Percentiles rank a stretch among this genome's conserved stretches.
Conservation (phyloP, 768 basidiomycete genomes). For the Suillus cothurnatus region DNA sequence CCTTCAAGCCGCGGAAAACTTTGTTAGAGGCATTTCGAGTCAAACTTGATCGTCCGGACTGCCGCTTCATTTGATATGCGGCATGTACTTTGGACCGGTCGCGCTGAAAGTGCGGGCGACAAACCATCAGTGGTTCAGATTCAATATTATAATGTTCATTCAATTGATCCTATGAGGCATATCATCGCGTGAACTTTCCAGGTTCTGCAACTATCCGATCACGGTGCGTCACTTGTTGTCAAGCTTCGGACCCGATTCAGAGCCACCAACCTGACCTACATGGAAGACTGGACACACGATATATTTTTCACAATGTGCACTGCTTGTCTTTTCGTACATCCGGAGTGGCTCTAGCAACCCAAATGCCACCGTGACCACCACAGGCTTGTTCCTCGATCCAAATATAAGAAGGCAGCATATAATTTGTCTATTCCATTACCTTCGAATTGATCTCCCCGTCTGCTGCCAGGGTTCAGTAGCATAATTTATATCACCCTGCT, state of each 20-base stretch:
- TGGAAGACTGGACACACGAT: no score
- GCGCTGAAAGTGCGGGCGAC: neutral
- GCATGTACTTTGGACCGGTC: neutral
- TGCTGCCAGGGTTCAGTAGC: neutral
- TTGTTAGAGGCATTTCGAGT: neutral
- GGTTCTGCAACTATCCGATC: neutral
- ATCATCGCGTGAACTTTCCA: neutral
- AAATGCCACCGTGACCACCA: neutral
- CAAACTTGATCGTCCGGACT: neutral
- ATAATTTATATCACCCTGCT: neutral
- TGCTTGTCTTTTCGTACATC: neutral
- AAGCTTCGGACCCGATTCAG: neutral
- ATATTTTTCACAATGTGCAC: neutral
- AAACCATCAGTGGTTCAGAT: neutral
- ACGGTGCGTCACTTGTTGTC: neutral
- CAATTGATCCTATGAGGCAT: neutral
- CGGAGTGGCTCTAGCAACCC: neutral
- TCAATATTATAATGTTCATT: neutral
- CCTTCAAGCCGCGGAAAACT: neutral
- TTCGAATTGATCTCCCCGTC: neutral
- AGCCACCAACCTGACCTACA: neutral
- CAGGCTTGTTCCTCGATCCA: neutral
- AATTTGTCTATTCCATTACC: neutral
- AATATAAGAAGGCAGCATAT: neutral
- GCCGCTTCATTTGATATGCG: neutral